A percentile compares a stretch with the other conserved stretches of the same genome.
Conservation (phyloP, 768 basidiomycete species). For the Cubamyces sp. region DNA sequence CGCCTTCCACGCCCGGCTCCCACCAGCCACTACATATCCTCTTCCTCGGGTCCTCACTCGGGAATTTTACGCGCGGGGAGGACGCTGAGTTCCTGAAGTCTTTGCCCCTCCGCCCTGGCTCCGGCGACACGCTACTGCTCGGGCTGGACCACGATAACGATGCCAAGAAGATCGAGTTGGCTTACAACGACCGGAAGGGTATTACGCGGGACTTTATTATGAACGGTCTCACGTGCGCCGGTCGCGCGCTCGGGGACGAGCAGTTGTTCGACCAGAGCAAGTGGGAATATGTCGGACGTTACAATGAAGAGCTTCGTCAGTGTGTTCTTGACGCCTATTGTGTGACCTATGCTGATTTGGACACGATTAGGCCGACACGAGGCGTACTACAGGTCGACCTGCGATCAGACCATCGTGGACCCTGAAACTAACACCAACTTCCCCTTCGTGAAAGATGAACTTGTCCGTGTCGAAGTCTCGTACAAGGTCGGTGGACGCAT, state of each 20-base stretch:
- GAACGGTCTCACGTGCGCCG: constrained; percentile 79
- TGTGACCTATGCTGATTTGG: constrained; percentile 1
- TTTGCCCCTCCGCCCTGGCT: constrained; percentile 74
- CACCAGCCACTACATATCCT: constrained; percentile 73
- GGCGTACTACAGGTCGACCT: constrained; percentile 77
- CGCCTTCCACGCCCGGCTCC: constrained; percentile 53
- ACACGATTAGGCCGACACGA: constrained; percentile 71
- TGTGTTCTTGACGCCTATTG: constrained; percentile 2
- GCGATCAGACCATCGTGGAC: constrained; percentile 57
- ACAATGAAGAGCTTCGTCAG: constrained; percentile 59
- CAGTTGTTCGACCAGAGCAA: constrained; percentile 62
- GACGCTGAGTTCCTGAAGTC: constrained; percentile 75
- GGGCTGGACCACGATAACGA: constrained; percentile 90
- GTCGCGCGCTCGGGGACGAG: constrained; percentile 69
- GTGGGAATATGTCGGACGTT: constrained; percentile 73
- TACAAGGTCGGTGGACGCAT: constrained; percentile 62
- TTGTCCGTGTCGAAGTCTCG: constrained; percentile 85
- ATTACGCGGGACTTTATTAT: constrained; percentile 79
- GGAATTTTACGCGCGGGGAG: constrained; percentile 80
- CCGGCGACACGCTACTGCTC: constrained; percentile 82
- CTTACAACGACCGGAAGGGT: constrained; percentile 84
- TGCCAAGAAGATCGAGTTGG: constrained; percentile 70
- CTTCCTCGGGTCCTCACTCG: constrained; percentile 91
- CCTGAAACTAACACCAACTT: constrained; percentile 49
- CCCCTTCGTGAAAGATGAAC: constrained; percentile 69